Evolutionary conservation across 192 early-diverging fungal species (phyloP).

Genomic region (Rhizophagus clarus): DNA sequence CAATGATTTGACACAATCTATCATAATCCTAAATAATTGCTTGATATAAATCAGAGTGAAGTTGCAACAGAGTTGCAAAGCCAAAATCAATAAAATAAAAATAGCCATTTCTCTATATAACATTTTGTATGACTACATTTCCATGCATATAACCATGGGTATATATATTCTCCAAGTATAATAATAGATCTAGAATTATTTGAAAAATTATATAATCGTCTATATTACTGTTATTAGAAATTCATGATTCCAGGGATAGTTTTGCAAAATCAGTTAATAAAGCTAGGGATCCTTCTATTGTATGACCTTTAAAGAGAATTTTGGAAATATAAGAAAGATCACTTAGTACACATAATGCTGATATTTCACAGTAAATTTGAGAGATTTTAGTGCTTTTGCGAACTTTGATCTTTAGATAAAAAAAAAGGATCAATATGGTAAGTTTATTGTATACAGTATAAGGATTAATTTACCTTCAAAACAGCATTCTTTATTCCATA

Average conservation of each 20-base stretch:
- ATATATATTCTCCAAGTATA: not conserved
- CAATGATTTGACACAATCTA: slow-evolving; percentile 19
- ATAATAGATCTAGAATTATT: too few relatives aligned
- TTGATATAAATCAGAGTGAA: slow-evolving; percentile 7
- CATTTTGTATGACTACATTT: not conserved
- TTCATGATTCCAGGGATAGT: slow-evolving; percentile 24
- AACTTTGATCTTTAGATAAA: slow-evolving; percentile 26
- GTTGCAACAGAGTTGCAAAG: too few relatives aligned
- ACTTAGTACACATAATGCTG: not conserved
- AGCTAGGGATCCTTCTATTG: not conserved
- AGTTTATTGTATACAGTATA: slow-evolving; percentile 29
- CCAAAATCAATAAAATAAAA: slow-evolving; percentile 1
- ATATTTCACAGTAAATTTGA: slow-evolving; percentile 27
- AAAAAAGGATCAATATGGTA: slow-evolving; percentile 19
- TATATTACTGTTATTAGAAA: slow-evolving; percentile 23
- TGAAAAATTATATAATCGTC: slow-evolving; percentile 22
- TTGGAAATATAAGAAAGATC: slow-evolving; percentile 7
- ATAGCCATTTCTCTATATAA: slow-evolving; percentile 19
- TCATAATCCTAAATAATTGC: slow-evolving; percentile 15
- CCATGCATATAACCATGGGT: not conserved
- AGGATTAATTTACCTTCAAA: slow-evolving; percentile 32
- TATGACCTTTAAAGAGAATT: slow-evolving; percentile 23
- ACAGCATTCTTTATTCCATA: slow-evolving; percentile 30
- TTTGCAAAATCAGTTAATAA: slow-evolving; percentile 19
- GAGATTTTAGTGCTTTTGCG: not conserved